Percentiles rank a stretch among this genome's conserved stretches.
These are phyloP conservation scores for Teratosphaeria gauchensis DNA, from an alignment of 2,329 filamentous ascomycete genomes.

Conservation along the genomic window DNA sequence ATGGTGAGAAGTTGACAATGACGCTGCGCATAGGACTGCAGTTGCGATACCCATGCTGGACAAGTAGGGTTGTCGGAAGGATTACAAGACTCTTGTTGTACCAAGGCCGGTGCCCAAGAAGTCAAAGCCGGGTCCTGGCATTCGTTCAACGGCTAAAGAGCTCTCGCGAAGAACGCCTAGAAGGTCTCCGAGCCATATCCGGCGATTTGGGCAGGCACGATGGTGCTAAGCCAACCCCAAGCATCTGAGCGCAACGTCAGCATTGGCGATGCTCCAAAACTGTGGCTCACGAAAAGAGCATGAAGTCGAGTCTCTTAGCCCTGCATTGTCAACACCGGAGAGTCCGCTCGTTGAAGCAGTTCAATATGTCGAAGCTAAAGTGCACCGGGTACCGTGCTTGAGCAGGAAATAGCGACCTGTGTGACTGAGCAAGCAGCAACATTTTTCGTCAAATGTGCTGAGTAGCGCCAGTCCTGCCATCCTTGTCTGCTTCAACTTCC, in stretches of 20 bases:
- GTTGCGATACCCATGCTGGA: background rate
- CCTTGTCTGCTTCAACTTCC: background rate
- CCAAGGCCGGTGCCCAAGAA: too few relatives aligned
- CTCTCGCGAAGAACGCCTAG: background rate
- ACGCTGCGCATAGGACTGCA: too few relatives aligned
- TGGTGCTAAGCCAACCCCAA: background rate
- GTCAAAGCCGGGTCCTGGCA: background rate
- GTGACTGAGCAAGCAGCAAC: background rate
- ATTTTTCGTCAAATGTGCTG: background rate
- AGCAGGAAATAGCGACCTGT: background rate
- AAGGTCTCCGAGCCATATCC: background rate
- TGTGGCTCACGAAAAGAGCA: background rate
- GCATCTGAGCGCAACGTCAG: background rate
- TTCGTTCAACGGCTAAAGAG: background rate
- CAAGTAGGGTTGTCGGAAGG: background rate
- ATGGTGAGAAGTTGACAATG: too few relatives aligned
- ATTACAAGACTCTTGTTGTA: too few relatives aligned
- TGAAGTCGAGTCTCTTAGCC: background rate
- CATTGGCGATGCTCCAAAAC: background rate
- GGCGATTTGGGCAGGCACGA: background rate
- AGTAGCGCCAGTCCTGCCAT: background rate
- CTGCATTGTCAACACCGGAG: background rate
- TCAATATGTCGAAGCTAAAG: too few relatives aligned
- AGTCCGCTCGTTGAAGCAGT: background rate
- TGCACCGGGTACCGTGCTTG: background rate